These are phyloP conservation scores for Phytophthora hybrid DNA, from an alignment of 352 stramenopile species.

Conservation along the genomic window DNA sequence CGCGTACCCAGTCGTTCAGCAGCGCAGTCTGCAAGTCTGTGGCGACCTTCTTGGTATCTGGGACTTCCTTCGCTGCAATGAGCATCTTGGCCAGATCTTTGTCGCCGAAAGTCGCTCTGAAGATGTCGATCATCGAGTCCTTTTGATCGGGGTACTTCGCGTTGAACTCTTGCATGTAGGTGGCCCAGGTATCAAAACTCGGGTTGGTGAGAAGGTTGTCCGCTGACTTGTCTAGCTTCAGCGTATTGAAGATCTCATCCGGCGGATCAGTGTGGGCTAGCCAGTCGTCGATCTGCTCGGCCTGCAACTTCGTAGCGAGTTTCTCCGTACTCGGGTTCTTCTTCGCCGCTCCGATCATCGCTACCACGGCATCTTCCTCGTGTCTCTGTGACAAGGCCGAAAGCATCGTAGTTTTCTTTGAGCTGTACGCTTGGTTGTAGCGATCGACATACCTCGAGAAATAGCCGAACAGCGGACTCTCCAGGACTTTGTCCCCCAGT, in stretches of 20 bases:
- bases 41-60: neutral
- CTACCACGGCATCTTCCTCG: neutral
- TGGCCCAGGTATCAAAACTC: neutral
- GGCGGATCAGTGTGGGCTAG: neutral
- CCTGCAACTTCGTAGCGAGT: neutral
- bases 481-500: neutral
- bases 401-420: neutral
- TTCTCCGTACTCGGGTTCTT: neutral
- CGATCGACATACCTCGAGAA: neutral
- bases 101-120: neutral
- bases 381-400: neutral
- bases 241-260: neutral
- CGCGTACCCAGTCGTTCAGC: neutral
- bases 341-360: neutral
- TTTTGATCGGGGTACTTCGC: neutral
- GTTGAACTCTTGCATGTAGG: neutral
- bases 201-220: neutral
- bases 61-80: neutral
- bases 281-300: neutral
- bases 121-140: neutral
- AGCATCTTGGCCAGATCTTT: neutral
- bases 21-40: neutral
- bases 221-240: neutral
- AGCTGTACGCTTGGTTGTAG: neutral
- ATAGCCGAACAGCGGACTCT: neutral